phyloP scores from a whole-genome alignment of 208 protist species.

The Borovskyia barvae region DNA sequence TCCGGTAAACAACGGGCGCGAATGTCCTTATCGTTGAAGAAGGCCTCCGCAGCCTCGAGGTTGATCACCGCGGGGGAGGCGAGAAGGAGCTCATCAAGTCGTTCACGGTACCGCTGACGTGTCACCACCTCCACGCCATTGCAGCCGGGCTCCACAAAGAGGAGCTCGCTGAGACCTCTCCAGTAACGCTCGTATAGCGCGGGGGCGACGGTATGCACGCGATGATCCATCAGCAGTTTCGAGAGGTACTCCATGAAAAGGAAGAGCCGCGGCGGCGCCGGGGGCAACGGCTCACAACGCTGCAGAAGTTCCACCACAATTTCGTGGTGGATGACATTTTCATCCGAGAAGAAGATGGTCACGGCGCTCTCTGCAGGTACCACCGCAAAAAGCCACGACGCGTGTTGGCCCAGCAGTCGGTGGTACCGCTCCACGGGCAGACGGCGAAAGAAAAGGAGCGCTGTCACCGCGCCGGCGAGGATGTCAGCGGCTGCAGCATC shows the following conservation, averaged over 20 bases:
- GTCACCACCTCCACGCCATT: not conserved
- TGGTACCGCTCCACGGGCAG: not conserved
- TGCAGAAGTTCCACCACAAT: slow-evolving; percentile 12
- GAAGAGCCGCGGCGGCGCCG: not conserved
- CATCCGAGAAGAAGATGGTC: slow-evolving; percentile 11
- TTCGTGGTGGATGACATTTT: slow-evolving; percentile 12
- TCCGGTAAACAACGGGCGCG: slow-evolving; percentile 30
- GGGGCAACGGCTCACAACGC: not conserved
- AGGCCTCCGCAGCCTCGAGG: slow-evolving; percentile 13
- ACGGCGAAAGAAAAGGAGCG: slow-evolving; percentile 22
- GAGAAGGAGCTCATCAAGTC: slow-evolving; percentile 44
- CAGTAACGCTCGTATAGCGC: slow-evolving; percentile 22
- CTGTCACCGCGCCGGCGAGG: not conserved
- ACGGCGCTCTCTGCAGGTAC: slow-evolving; percentile 11
- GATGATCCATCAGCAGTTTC: slow-evolving; percentile 4
- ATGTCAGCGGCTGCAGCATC: not conserved
- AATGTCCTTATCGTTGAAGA: slow-evolving; percentile 45
- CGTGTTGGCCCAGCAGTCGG: slow-evolving; percentile 13
- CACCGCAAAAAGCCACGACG: slow-evolving; percentile 16
- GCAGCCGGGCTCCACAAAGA: slow-evolving; percentile 1
- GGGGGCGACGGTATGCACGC: slow-evolving; percentile 6
- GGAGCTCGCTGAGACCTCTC: slow-evolving; percentile 15
- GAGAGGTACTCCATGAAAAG: slow-evolving; percentile 14
- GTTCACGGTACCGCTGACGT: slow-evolving; percentile 11
- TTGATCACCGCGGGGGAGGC: slow-evolving; percentile 37